These are phyloP conservation scores for Glomus cerebriforme DNA, from an alignment of 192 early-diverging fungal species.

Conservation along the genomic window DNA sequence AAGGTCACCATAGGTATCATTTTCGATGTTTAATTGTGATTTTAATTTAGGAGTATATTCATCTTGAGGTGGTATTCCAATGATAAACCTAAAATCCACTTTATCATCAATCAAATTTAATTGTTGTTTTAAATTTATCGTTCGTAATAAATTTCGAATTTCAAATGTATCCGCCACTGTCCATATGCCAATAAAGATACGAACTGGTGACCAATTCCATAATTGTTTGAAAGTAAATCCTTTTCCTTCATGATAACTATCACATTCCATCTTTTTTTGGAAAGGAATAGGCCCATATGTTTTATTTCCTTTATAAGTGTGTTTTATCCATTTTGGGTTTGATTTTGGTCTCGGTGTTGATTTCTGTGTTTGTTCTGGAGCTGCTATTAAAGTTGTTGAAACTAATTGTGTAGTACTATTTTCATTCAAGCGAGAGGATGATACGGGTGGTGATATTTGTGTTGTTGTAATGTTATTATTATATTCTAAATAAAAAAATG, in stretches of 20 bases:
- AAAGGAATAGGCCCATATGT: slow-evolving; percentile 2
- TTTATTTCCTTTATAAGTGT: not conserved
- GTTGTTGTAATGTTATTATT: too few species aligned
- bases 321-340: too few species aligned
- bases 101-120: slow-evolving; percentile 10
- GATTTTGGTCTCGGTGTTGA: not conserved
- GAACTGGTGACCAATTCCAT: slow-evolving; percentile 23
- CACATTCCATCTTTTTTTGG: slow-evolving; percentile 15
- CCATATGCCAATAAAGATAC: slow-evolving; percentile 40
- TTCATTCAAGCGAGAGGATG: too few species aligned
- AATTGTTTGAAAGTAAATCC: slow-evolving; percentile 6
- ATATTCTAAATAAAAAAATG: too few species aligned
- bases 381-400: too few species aligned
- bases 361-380: not conserved
- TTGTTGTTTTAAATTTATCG: slow-evolving; percentile 33
- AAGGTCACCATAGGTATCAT: slow-evolving; percentile 36
- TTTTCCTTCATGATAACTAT: slow-evolving; percentile 17
- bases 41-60: slow-evolving; percentile 1
- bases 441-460: too few species aligned
- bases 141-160: slow-evolving; percentile 36
- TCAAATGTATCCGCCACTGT: slow-evolving; percentile 31
- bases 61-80: slow-evolving; percentile 28
- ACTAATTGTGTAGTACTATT: too few species aligned
- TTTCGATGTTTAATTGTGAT: slow-evolving; percentile 24
- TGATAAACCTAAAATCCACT: slow-evolving; percentile 40